phyloP scores from a whole-genome alignment of 2,329 filamentous ascomycete species.

The Aspergillus vadensis region DNA sequence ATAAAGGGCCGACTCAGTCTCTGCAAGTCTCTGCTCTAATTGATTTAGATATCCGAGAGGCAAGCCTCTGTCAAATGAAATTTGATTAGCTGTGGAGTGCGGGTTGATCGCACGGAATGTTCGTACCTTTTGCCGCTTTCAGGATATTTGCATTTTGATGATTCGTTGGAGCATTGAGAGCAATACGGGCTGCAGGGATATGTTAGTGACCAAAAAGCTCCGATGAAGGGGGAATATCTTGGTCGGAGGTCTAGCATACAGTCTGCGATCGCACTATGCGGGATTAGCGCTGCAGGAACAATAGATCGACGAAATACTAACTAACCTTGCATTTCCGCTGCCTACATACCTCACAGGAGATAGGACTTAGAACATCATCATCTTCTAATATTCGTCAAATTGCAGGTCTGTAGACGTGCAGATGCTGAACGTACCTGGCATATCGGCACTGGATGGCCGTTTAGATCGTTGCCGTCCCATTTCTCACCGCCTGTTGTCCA shows the following conservation, averaged over 20 bases:
- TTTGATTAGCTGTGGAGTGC: too few relatives aligned
- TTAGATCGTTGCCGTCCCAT: too few relatives aligned
- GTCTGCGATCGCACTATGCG: conserved; percentile 20
- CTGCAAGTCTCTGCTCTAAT: conserved; percentile 41
- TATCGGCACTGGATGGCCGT: too few relatives aligned
- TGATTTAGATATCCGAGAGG: conserved; percentile 43
- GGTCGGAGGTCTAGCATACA: conserved; percentile 7
- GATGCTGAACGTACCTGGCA: too few relatives aligned
- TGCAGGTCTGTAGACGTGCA: too few relatives aligned
- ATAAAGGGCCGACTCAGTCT: conserved; percentile 33
- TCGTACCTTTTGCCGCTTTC: conserved; percentile 23
- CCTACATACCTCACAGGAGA: conserved; percentile 23
- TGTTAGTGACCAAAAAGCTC: too few relatives aligned
- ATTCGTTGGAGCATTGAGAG: conserved; percentile 16
- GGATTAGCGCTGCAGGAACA: too few relatives aligned
- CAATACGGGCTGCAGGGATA: conserved; percentile 16
- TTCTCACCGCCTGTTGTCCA: too few relatives aligned
- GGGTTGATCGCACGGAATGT: not conserved
- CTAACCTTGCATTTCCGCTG: conserved; percentile 25
- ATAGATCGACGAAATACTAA: not conserved
- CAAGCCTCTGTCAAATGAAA: conserved; percentile 15
- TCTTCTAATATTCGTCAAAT: too few relatives aligned
- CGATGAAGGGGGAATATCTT: too few relatives aligned
- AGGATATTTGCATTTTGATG: conserved; percentile 20
- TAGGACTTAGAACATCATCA: conserved; percentile 10